Conservation (phyloP, 192 early-diverging fungal genomes). For the Backusella circina region DNA sequence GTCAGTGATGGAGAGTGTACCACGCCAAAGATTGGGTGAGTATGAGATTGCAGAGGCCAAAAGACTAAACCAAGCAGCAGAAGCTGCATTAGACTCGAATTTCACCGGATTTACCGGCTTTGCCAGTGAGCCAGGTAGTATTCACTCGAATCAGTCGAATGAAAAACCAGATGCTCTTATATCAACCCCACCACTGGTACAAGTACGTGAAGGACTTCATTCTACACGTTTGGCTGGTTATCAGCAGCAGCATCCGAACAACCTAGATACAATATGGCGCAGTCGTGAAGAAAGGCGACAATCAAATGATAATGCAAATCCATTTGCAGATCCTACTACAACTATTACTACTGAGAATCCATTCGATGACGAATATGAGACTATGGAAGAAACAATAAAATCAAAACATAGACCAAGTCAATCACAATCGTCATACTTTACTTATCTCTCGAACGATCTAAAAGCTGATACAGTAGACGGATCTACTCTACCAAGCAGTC, state of each 20-base stretch:
- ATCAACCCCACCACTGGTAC: constrained; percentile 19
- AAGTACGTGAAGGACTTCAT: constrained; percentile 16
- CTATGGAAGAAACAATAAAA: background rate
- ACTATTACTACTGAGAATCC: constrained; percentile 19
- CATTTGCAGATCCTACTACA: constrained; percentile 14
- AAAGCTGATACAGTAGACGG: background rate
- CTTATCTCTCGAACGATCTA: constrained; percentile 2
- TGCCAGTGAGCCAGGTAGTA: background rate
- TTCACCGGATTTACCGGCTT: constrained; percentile 18
- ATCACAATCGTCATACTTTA: constrained; percentile 25
- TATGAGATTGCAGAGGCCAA: constrained; percentile 15
- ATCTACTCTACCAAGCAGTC: constrained; percentile 6
- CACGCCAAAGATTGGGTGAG: constrained; percentile 17
- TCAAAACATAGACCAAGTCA: constrained; percentile 2
- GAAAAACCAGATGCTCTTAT: background rate
- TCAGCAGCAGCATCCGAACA: background rate
- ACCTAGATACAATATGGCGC: background rate
- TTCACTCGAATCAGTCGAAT: background rate
- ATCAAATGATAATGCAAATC: constrained; percentile 5
- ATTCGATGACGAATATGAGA: constrained; percentile 24
- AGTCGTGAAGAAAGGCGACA: background rate
- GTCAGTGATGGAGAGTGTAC: background rate
- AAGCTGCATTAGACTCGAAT: constrained; percentile 18
- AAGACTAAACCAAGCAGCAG: background rate
- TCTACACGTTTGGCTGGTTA: constrained; percentile 16